Conservation (phyloP, 1,139 yeast genomes). For the Geotrichum fermentans region DNA sequence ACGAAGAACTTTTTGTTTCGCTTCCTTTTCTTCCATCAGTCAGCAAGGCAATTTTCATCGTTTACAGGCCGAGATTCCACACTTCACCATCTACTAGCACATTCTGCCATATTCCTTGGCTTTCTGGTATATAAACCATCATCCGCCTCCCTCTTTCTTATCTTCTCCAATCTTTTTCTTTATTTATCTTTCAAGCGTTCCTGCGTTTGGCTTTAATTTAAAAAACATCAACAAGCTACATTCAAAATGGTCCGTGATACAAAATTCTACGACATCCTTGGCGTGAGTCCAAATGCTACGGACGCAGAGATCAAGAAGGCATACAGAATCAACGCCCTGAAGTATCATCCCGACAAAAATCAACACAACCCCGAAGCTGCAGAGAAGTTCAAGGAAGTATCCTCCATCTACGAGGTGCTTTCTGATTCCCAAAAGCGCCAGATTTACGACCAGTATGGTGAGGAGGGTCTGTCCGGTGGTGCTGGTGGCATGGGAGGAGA, state of each 20-base stretch:
- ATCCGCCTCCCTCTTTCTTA: not conserved
- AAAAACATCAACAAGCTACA: not conserved
- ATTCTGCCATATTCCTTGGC: too few species aligned
- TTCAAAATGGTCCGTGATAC: constrained; percentile 80
- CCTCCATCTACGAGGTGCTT: constrained; percentile 90
- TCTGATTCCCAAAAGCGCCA: constrained; percentile 79
- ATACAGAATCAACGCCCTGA: constrained; percentile 86
- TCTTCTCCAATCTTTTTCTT: not conserved
- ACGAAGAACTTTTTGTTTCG: too few species aligned
- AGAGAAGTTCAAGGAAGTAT: constrained; percentile 82
- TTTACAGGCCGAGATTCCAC: too few species aligned
- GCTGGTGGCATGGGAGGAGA: constrained; percentile 69
- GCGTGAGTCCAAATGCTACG: constrained; percentile 66
- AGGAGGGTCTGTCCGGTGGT: constrained; percentile 82
- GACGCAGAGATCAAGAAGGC: constrained; percentile 90
- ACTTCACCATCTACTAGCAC: too few species aligned
- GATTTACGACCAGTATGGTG: constrained; percentile 84
- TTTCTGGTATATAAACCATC: not conserved
- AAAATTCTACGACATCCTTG: constrained; percentile 71
- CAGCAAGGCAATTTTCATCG: too few species aligned
- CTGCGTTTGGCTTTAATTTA: too few species aligned
- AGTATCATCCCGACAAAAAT: constrained; percentile 95
- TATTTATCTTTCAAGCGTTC: not conserved
- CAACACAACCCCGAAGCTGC: constrained; percentile 85
- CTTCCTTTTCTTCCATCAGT: too few species aligned